Evolutionary conservation across 441 rosid species (phyloP).

Genomic region (Populus trichocarpa): DNA sequence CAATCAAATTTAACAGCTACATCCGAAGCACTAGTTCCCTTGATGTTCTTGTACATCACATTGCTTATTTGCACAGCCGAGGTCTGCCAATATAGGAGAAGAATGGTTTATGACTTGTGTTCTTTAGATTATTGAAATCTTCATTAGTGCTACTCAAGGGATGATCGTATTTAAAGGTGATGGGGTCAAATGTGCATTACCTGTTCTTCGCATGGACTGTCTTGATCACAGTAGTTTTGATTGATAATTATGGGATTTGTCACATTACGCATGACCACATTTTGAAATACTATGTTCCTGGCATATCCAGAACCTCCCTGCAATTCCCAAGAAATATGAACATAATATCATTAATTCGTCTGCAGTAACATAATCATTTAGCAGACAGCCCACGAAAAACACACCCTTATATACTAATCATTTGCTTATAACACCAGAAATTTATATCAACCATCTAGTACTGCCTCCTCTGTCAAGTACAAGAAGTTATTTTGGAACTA

Average conservation of each 20-base stretch:
- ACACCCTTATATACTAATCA: no score
- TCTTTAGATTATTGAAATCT: neutral
- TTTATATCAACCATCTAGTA: no score
- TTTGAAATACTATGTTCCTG: conserved; percentile 52
- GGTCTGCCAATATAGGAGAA: conserved; percentile 24
- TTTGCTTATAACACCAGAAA: neutral
- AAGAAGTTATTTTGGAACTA: no score
- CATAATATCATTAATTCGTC: neutral
- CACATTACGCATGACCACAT: conserved; percentile 60
- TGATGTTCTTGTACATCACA: conserved; percentile 58
- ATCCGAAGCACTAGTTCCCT: conserved; percentile 66
- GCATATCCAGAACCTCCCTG: conserved; percentile 88
- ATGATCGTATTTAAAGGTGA: neutral
- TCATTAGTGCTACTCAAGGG: neutral
- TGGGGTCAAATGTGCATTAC: conserved; percentile 23
- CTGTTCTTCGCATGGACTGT: conserved; percentile 48
- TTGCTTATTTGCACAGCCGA: conserved; percentile 73
- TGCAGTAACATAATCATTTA: neutral
- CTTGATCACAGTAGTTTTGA: conserved; percentile 72
- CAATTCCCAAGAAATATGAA: neutral
- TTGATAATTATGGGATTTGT: conserved; percentile 74
- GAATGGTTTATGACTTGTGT: neutral
- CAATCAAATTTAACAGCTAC: conserved; percentile 58
- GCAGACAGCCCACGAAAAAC: neutral
- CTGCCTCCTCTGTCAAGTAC: no score